These are phyloP conservation scores for Diversispora eburnea DNA, from an alignment of 192 early-diverging fungal genomes.

Conservation along the genomic window DNA sequence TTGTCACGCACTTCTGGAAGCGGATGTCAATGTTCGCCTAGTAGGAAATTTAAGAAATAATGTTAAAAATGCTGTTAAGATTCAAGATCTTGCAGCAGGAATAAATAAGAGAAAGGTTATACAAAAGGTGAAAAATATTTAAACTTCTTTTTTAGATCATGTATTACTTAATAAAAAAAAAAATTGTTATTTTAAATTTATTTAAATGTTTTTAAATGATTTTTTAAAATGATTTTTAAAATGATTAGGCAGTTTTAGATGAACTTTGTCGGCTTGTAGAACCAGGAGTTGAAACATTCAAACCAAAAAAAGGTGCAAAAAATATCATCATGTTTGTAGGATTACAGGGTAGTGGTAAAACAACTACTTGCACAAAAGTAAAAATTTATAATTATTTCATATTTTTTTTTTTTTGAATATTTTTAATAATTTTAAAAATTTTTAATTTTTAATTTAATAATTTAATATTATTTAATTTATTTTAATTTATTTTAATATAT, in stretches of 20 bases:
- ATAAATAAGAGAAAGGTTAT: slow-evolving; percentile 84
- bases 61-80: slow-evolving; percentile 74
- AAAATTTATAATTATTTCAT: not conserved
- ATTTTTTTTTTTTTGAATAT: not conserved
- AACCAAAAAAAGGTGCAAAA: slow-evolving; percentile 74
- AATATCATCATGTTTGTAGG: slow-evolving; percentile 98
- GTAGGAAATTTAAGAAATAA: slow-evolving; percentile 82
- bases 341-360: slow-evolving; percentile 93
- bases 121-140: slow-evolving; percentile 52
- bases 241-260: slow-evolving; percentile 72
- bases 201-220: not conserved
- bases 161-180: no score
- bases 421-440: slow-evolving; percentile 9
- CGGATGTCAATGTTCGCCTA: slow-evolving; percentile 89
- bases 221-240: not conserved
- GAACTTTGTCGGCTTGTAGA: slow-evolving; percentile 85
- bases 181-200: not conserved
- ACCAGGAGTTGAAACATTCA: slow-evolving; percentile 81
- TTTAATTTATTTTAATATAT: no score
- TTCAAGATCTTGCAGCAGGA: slow-evolving; percentile 79
- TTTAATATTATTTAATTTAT: no score
- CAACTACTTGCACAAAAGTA: slow-evolving; percentile 92
- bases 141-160: no score
- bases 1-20: slow-evolving; percentile 79
- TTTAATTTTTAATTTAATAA: no score